Conservation (phyloP, 352 stramenopile genomes). For the Pythium volutum region DNA sequence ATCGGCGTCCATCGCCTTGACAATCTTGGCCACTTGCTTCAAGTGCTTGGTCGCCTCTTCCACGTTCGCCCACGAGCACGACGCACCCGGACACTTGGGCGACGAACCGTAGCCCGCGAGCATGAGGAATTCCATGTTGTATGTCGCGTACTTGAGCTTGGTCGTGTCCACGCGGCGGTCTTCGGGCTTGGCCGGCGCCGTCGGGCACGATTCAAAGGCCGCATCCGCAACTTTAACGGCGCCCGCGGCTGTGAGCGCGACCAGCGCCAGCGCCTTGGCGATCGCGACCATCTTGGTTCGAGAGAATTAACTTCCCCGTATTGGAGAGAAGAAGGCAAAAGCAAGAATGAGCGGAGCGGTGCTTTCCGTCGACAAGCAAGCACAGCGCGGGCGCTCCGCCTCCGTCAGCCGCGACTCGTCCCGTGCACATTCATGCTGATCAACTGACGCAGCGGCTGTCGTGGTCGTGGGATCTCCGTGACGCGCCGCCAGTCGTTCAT, state of each 20-base stretch:
- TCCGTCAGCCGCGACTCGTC: neutral
- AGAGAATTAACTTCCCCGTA: neutral
- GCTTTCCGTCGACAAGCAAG: conserved; percentile 1
- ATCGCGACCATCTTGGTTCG: conserved; percentile 11
- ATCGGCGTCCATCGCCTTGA: conserved; percentile 28
- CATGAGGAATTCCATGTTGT: conserved; percentile 33
- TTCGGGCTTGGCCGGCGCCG: conserved; percentile 24
- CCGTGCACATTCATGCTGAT: neutral
- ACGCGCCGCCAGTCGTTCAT: neutral
- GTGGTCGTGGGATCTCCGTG: neutral
- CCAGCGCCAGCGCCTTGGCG: neutral
- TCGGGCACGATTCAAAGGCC: conserved; percentile 24
- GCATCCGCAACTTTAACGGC: neutral
- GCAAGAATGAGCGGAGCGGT: conserved; percentile 1
- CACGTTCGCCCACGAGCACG: conserved; percentile 26
- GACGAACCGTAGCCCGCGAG: conserved; percentile 20
- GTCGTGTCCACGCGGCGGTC: conserved; percentile 31
- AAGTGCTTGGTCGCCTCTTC: conserved; percentile 25
- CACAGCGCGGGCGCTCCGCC: neutral
- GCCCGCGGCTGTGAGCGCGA: neutral
- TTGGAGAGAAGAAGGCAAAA: neutral
- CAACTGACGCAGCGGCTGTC: neutral
- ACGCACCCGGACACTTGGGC: conserved; percentile 21
- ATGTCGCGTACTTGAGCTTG: conserved; percentile 34
- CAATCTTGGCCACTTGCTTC: conserved; percentile 21